Evolutionary conservation across 1,284 basidiomycete genomes (phyloP).

Genomic region (Rhodofomes roseus): DNA sequence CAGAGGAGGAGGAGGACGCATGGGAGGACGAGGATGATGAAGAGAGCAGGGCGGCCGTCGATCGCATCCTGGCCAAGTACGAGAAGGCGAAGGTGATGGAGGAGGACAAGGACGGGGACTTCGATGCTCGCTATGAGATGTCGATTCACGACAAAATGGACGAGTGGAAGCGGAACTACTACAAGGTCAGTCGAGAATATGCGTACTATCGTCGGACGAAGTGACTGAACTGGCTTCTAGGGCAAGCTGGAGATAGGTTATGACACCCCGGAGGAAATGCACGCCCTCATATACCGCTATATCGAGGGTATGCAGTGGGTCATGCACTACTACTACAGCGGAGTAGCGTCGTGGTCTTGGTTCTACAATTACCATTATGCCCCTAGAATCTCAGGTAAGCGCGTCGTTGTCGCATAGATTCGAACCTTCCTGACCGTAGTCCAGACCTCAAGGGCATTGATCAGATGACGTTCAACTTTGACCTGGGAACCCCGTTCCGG

Average conservation of each 20-base stretch:
- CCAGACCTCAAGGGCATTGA: constrained; percentile 78
- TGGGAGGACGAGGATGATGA: constrained; percentile 51
- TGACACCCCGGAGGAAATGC: constrained; percentile 64
- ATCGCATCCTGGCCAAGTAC: constrained; percentile 86
- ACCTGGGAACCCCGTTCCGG: constrained; percentile 86
- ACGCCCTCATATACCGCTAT: constrained; percentile 74
- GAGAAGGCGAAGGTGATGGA: constrained; percentile 75
- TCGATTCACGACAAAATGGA: constrained; percentile 82
- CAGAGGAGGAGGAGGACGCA: constrained; percentile 26
- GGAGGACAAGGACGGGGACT: constrained; percentile 67
- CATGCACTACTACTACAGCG: constrained; percentile 97
- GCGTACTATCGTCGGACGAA: not conserved
- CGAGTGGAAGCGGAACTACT: constrained; percentile 91
- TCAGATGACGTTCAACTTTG: constrained; percentile 81
- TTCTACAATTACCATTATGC: constrained; percentile 99
- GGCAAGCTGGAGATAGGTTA: constrained; percentile 83
- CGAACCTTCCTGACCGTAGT: not conserved
- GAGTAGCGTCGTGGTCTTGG: constrained; percentile 98
- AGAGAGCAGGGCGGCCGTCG: constrained; percentile 59
- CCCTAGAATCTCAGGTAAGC: constrained; percentile 85
- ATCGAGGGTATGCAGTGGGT: constrained; percentile 98
- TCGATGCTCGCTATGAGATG: constrained; percentile 74
- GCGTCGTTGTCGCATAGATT: not conserved
- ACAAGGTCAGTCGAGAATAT: constrained; percentile 54
- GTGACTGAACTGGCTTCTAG: constrained; percentile 32